Percentiles rank a stretch among this genome's conserved stretches.
Conservation (phyloP, 768 basidiomycete species). For the Trametes elegans region DNA sequence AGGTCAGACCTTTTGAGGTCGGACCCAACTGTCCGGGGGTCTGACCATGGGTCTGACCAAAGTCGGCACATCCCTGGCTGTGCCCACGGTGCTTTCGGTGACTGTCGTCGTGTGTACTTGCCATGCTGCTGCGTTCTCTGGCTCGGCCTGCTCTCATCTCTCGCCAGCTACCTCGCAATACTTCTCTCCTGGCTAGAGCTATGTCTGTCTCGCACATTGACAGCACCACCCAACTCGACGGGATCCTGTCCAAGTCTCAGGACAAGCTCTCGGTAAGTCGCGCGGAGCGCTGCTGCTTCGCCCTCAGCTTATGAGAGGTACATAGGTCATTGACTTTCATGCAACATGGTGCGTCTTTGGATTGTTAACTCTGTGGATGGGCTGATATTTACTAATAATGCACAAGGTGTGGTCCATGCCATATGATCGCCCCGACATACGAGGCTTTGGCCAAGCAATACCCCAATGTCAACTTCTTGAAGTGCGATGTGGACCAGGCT, state of each 20-base stretch:
- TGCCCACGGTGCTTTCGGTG: background rate
- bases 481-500: constrained; percentile 76
- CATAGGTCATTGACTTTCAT: constrained; percentile 83
- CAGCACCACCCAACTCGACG: constrained; percentile 62
- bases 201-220: constrained; percentile 65
- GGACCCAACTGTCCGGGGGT: too few species aligned
- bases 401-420: constrained; percentile 82
- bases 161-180: constrained; percentile 12
- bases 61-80: too few species aligned
- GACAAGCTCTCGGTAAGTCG: constrained; percentile 61
- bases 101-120: constrained; percentile 2
- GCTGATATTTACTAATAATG: constrained; percentile 10
- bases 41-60: too few species aligned
- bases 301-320: background rate
- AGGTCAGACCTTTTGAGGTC: too few species aligned
- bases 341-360: constrained; percentile 68
- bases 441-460: constrained; percentile 70
- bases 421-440: constrained; percentile 74
- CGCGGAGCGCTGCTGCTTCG: background rate
- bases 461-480: constrained; percentile 73
- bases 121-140: constrained; percentile 19
- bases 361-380: too few species aligned
- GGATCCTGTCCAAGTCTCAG: constrained; percentile 53
- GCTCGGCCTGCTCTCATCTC: constrained; percentile 13
- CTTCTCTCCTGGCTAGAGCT: constrained; percentile 2